These are phyloP conservation scores for Juncus inflexus DNA, from an alignment of 176 grass and related monocot species.

Conservation along the genomic window DNA sequence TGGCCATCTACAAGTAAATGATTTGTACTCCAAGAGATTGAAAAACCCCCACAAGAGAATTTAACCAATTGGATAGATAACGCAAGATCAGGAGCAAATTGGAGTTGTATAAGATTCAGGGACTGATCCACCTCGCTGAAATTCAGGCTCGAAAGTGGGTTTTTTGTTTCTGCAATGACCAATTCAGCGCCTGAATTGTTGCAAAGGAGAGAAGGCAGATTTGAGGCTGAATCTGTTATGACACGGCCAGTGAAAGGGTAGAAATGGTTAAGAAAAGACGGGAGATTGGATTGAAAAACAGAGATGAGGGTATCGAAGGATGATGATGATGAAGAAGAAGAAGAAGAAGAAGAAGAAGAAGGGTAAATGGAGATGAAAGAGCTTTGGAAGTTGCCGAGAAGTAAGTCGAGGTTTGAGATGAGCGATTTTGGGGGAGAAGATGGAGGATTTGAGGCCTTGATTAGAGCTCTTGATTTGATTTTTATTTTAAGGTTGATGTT, in stretches of 20 bases:
- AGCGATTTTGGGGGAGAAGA: not conserved
- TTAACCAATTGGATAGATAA: constrained; percentile 68
- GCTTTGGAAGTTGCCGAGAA: not conserved
- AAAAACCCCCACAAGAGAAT: constrained; percentile 67
- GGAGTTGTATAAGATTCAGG: constrained; percentile 28
- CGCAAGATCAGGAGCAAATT: constrained; percentile 35
- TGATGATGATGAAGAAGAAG: not conserved
- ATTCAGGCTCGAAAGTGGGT: constrained; percentile 31
- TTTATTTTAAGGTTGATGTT: not conserved
- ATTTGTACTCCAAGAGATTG: constrained; percentile 49
- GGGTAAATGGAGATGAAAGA: constrained; percentile 30
- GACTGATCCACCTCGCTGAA: constrained; percentile 47
- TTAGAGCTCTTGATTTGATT: constrained; percentile 3
- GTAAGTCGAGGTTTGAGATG: constrained; percentile 35
- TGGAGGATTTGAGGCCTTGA: constrained; percentile 25
- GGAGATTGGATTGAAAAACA: constrained; percentile 13
- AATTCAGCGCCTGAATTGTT: constrained; percentile 63
- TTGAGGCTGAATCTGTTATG: not conserved
- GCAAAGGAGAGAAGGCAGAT: constrained; percentile 35
- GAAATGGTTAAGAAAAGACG: constrained; percentile 27
- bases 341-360: not conserved
- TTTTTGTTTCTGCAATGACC: constrained; percentile 32
- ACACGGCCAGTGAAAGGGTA: constrained; percentile 31
- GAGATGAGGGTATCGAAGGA: constrained; percentile 3
- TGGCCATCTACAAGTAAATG: constrained; percentile 65